Conservation (phyloP, 306 rosid genomes). For the Cicer pinnatifidum region DNA sequence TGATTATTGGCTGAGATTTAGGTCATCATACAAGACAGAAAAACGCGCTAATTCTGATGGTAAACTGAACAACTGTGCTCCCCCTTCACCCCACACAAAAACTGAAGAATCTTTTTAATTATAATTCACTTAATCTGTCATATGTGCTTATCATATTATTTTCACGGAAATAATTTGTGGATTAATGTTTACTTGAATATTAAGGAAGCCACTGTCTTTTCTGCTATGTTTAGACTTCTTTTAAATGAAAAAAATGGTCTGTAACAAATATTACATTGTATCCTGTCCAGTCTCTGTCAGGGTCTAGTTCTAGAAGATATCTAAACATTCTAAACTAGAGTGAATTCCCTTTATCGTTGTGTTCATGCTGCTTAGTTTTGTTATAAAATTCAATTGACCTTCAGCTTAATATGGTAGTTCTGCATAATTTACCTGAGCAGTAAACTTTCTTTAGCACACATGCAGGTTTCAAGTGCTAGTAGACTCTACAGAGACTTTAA, state of each 20-base stretch:
- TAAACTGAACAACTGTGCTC: conserved; percentile 50
- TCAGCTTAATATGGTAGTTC: conserved; percentile 29
- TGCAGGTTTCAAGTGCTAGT: conserved; percentile 62
- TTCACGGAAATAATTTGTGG: conserved; percentile 21
- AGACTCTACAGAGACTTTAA: conserved; percentile 52
- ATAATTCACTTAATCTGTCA: conserved; percentile 29
- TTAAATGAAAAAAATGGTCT: conserved; percentile 26
- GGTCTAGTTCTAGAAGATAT: conserved; percentile 31
- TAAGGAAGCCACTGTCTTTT: conserved; percentile 14
- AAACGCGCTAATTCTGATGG: conserved; percentile 58
- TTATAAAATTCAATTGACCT: conserved; percentile 34
- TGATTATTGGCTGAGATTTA: conserved; percentile 74
- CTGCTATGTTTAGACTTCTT: conserved; percentile 15
- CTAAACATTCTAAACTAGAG: conserved; percentile 20
- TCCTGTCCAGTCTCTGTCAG: conserved; percentile 24
- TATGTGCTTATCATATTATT: conserved; percentile 11
- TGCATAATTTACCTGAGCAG: conserved; percentile 52
- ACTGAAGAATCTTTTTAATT: conserved; percentile 40
- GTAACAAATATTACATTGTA: conserved; percentile 26
- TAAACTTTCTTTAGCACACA: conserved; percentile 65
- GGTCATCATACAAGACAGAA: conserved; percentile 49
- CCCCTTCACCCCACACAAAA: conserved; percentile 14
- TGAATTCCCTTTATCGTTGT: conserved; percentile 26
- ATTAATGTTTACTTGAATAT: conserved; percentile 28
- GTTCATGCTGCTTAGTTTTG: conserved; percentile 31